Evolutionary conservation across 129 eudicot species (phyloP).

Genomic region (Lactuca saligna): DNA sequence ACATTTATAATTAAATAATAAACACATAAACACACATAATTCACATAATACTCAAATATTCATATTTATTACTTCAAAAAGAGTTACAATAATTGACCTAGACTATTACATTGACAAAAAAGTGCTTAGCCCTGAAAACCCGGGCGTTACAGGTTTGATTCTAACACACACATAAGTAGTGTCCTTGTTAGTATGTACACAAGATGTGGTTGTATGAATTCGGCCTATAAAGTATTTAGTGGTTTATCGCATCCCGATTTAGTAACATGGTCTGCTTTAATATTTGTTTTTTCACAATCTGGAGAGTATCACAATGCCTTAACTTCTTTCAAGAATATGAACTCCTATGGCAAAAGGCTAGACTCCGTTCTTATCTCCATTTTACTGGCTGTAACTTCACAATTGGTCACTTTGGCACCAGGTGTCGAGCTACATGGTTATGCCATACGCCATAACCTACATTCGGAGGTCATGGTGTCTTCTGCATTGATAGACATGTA

Average conservation of each 20-base stretch:
- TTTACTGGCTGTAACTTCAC: slow-evolving; percentile 53
- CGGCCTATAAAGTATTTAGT: slow-evolving; percentile 54
- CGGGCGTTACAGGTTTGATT: no score
- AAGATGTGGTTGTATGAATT: slow-evolving; percentile 50
- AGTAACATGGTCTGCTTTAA: slow-evolving; percentile 76
- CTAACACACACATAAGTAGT: slow-evolving; percentile 55
- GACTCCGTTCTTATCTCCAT: slow-evolving; percentile 61
- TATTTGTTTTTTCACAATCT: slow-evolving; percentile 56
- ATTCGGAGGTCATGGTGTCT: slow-evolving; percentile 46
- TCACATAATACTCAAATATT: no score
- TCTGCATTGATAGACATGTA: slow-evolving; percentile 87
- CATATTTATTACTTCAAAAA: no score
- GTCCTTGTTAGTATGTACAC: slow-evolving; percentile 74
- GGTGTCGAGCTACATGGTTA: slow-evolving; percentile 73
- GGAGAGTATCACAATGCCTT: slow-evolving; percentile 49
- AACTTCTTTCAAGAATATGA: slow-evolving; percentile 45
- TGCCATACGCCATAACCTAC: slow-evolving; percentile 50
- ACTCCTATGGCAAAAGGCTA: slow-evolving; percentile 29
- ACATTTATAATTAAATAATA: no score
- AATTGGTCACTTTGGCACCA: slow-evolving; percentile 45
- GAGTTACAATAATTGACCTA: no score
- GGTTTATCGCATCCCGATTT: slow-evolving; percentile 58
- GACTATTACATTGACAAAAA: no score
- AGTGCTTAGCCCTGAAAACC: no score
- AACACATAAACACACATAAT: no score